Evolutionary conservation across 345 rosid genomes (phyloP).

Genomic region (Carallia brachiata): DNA sequence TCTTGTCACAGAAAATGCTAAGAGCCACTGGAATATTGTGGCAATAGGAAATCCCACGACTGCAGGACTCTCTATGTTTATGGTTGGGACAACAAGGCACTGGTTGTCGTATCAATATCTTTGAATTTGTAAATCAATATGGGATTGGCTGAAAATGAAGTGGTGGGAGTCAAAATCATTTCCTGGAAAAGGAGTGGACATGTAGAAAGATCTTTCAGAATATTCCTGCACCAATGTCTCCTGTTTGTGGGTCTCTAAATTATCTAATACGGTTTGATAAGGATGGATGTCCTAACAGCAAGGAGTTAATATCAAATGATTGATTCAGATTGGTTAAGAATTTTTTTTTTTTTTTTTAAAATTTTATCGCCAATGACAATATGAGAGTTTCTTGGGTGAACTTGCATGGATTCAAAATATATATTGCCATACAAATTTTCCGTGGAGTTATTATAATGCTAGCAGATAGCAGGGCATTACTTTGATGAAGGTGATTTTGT

Average conservation of each 20-base stretch:
- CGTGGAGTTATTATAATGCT: too few relatives aligned
- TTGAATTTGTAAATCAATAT: background rate
- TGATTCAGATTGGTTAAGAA: background rate
- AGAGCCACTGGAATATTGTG: too few relatives aligned
- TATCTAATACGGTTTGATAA: background rate
- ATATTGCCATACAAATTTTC: too few relatives aligned
- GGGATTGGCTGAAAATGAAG: background rate
- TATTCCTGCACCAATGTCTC: background rate
- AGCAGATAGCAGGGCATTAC: too few relatives aligned
- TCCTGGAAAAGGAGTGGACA: slow-evolving; percentile 3
- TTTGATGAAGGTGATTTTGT: too few relatives aligned
- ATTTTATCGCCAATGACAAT: too few relatives aligned
- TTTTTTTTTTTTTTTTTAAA: background rate
- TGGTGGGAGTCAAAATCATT: slow-evolving; percentile 6
- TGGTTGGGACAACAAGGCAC: too few relatives aligned
- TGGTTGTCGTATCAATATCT: too few relatives aligned
- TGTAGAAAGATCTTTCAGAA: background rate
- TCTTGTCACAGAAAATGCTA: too few relatives aligned
- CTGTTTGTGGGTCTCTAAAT: background rate
- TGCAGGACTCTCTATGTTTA: too few relatives aligned
- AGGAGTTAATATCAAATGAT: background rate
- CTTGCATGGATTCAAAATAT: background rate
- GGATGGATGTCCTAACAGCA: background rate
- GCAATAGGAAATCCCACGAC: too few relatives aligned
- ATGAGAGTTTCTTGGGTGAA: background rate